phyloP scores from a whole-genome alignment of 2,329 filamentous ascomycete species.

The Orbilia ellipsospora region DNA sequence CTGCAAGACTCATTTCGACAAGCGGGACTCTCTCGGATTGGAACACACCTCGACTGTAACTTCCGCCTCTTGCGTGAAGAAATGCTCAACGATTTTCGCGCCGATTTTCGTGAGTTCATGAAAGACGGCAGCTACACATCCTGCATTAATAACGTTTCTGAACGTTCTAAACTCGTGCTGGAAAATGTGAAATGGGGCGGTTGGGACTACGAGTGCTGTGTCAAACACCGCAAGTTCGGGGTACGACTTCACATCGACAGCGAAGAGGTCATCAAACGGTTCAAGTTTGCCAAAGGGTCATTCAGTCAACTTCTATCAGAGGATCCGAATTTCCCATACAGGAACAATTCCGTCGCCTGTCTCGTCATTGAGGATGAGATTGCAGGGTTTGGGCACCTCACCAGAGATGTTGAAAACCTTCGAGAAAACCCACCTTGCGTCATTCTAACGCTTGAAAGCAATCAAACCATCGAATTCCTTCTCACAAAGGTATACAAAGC shows the following conservation, averaged over 20 bases:
- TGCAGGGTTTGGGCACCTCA: slow-evolving; percentile 71
- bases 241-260: slow-evolving; percentile 63
- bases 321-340: slow-evolving; percentile 66
- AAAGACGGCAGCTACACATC: slow-evolving; percentile 63
- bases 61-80: slow-evolving; percentile 78
- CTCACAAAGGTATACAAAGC: slow-evolving; percentile 28
- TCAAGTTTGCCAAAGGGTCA: slow-evolving; percentile 59
- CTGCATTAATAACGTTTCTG: slow-evolving; percentile 61
- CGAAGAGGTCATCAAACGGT: slow-evolving; percentile 60
- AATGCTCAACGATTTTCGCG: slow-evolving; percentile 74
- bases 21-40: slow-evolving; percentile 62
- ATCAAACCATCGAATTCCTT: slow-evolving; percentile 5
- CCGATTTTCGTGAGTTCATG: slow-evolving; percentile 68
- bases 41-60: slow-evolving; percentile 73
- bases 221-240: slow-evolving; percentile 41
- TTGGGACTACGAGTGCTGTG: slow-evolving; percentile 64
- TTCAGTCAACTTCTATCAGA: slow-evolving; percentile 64
- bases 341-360: slow-evolving; percentile 72
- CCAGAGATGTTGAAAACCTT: slow-evolving; percentile 67
- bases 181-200: slow-evolving; percentile 58
- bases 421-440: slow-evolving; percentile 63
- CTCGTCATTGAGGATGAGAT: slow-evolving; percentile 68
- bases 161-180: slow-evolving; percentile 62
- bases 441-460: slow-evolving; percentile 67
- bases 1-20: slow-evolving; percentile 62